Conservation (phyloP, 495 filamentous ascomycete genomes). For the Corynascus novoguineensis region DNA sequence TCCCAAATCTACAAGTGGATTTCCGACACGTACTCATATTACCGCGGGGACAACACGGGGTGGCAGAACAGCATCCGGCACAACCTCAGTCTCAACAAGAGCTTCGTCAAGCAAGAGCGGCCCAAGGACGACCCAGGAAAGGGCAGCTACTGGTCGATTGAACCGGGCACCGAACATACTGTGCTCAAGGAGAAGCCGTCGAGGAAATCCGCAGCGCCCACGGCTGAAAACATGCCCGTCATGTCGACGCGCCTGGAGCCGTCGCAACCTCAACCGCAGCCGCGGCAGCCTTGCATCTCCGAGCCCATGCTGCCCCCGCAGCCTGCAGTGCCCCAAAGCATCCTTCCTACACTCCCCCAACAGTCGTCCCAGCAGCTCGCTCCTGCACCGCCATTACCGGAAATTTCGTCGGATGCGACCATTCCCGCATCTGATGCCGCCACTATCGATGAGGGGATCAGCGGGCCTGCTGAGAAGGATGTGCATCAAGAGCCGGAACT, state of each 20-base stretch:
- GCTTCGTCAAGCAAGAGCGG: constrained; percentile 92
- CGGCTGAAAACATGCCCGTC: constrained; percentile 43
- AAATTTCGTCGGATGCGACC: constrained; percentile 92
- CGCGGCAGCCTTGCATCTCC: constrained; percentile 13
- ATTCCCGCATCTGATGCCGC: constrained; percentile 78
- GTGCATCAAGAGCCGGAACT: constrained; percentile 53
- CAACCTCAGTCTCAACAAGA: constrained; percentile 95
- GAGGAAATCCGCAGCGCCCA: constrained; percentile 39
- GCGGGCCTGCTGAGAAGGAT: constrained; percentile 44
- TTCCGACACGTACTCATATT: constrained; percentile 84
- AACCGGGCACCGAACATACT: constrained; percentile 77
- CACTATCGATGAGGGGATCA: constrained; percentile 53
- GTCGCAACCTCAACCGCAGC: constrained; percentile 24
- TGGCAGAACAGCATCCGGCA: constrained; percentile 99
- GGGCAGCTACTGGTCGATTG: constrained; percentile 96
- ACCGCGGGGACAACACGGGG: constrained; percentile 73
- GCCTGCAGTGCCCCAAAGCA: constrained; percentile 21
- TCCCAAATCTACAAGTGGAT: constrained; percentile 99
- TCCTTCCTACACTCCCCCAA: constrained; percentile 33
- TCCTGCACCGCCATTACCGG: constrained; percentile 33
- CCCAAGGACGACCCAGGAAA: constrained; percentile 98
- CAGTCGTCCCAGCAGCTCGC: constrained; percentile 23
- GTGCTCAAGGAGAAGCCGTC: constrained; percentile 80
- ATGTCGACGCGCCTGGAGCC: constrained; percentile 44
- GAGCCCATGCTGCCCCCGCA: constrained; percentile 31